Percentiles rank a stretch among this genome's conserved stretches.
phyloP scores from a whole-genome alignment of 306 rosid genomes.

The Lathyrus oleraceus region DNA sequence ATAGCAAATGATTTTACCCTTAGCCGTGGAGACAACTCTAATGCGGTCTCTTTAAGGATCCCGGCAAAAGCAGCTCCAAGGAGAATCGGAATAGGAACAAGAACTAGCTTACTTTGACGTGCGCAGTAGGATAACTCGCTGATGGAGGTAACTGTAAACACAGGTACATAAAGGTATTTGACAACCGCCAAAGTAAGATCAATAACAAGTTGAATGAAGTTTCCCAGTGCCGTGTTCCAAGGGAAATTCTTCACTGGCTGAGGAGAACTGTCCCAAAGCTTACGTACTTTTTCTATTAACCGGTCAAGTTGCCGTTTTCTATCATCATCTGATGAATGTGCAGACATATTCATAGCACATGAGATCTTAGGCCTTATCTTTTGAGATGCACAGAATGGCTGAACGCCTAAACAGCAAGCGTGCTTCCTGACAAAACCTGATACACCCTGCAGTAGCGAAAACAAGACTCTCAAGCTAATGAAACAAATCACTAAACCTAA shows the following conservation, averaged over 20 bases:
- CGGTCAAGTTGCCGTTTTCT: conserved; percentile 47
- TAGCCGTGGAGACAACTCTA: conserved; percentile 65
- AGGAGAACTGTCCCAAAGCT: conserved; percentile 78
- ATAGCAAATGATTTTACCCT: conserved; percentile 50
- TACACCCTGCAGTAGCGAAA: conserved; percentile 38
- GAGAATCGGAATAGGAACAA: conserved; percentile 66
- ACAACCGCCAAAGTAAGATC: conserved; percentile 68
- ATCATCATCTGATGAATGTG: conserved; percentile 63
- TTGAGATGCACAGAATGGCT: conserved; percentile 37
- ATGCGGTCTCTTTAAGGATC: conserved; percentile 58
- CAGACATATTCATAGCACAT: conserved; percentile 67
- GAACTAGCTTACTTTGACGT: conserved; percentile 63
- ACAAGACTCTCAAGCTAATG: not conserved
- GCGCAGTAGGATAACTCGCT: conserved; percentile 95
- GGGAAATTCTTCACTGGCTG: conserved; percentile 85
- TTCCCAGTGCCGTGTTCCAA: conserved; percentile 64
- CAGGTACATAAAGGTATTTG: conserved; percentile 70
- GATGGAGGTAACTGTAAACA: conserved; percentile 63
- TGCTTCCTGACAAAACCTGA: conserved; percentile 32
- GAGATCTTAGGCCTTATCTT: conserved; percentile 40
- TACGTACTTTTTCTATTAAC: conserved; percentile 46
- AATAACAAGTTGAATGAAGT: conserved; percentile 68
- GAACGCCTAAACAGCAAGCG: conserved; percentile 35
- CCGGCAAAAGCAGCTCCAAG: conserved; percentile 76
- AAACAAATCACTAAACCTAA: not conserved